phyloP scores from a whole-genome alignment of 1,284 basidiomycete species.

The Somion occarium region DNA sequence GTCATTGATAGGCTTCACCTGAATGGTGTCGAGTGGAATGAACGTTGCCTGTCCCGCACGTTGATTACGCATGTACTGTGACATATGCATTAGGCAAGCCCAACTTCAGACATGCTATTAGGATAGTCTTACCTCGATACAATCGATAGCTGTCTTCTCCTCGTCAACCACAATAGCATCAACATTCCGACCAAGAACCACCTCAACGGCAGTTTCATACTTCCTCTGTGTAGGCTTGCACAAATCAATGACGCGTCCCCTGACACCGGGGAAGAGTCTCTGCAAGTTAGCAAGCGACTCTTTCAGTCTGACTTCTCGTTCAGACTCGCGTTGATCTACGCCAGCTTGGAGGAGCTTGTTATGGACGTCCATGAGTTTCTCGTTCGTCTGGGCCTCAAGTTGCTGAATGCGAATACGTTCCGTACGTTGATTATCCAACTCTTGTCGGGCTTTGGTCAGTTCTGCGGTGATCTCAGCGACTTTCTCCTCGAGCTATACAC shows the following conservation, averaged over 20 bases:
- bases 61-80: slow-evolving; percentile 90
- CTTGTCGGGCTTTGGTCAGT: slow-evolving; percentile 56
- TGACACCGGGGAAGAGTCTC: slow-evolving; percentile 86
- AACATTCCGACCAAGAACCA: slow-evolving; percentile 92
- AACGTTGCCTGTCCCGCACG: slow-evolving; percentile 95
- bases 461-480: slow-evolving; percentile 49
- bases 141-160: slow-evolving; percentile 95
- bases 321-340: slow-evolving; percentile 81
- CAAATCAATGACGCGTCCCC: slow-evolving; percentile 87
- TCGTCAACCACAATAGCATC: slow-evolving; percentile 96
- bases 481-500: slow-evolving; percentile 56
- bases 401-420: slow-evolving; percentile 76
- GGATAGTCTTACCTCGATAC: slow-evolving; percentile 82
- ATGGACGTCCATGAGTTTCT: slow-evolving; percentile 82
- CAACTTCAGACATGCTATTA: too few relatives aligned
- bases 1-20: slow-evolving; percentile 91
- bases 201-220: slow-evolving; percentile 91
- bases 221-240: slow-evolving; percentile 92
- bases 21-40: slow-evolving; percentile 95
- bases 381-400: slow-evolving; percentile 86
- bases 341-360: slow-evolving; percentile 86
- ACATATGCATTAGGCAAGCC: too few relatives aligned
- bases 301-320: slow-evolving; percentile 80
- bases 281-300: slow-evolving; percentile 84
- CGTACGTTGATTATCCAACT: slow-evolving; percentile 70